A percentile compares a stretch with the other conserved stretches of the same genome.
phyloP scores from a whole-genome alignment of 208 protist species.

The Acanthamoeba divionensis region DNA sequence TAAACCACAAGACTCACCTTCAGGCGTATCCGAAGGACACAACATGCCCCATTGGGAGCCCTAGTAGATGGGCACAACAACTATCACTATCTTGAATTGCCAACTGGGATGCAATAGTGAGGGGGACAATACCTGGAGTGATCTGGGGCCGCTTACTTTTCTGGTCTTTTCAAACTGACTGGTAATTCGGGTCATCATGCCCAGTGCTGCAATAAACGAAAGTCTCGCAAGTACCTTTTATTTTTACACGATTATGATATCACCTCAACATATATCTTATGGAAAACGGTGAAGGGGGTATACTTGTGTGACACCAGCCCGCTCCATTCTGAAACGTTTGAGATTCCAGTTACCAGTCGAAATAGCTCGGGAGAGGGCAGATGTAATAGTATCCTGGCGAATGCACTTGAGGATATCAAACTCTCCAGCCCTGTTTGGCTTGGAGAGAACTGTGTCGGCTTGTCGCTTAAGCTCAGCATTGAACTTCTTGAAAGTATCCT shows the following conservation, averaged over 20 bases:
- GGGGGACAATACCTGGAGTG: conserved; percentile 58
- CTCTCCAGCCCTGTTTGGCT: conserved; percentile 84
- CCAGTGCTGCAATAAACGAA: conserved; percentile 96
- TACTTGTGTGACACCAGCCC: conserved; percentile 91
- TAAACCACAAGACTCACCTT: conserved; percentile 97
- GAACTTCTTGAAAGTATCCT: conserved; percentile 97
- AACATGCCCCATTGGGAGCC: conserved; percentile 99
- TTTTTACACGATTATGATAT: neutral
- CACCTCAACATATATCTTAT: neutral
- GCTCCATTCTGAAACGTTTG: conserved; percentile 94
- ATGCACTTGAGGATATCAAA: conserved; percentile 94
- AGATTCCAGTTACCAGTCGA: conserved; percentile 96
- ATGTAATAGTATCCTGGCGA: conserved; percentile 92
- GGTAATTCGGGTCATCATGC: conserved; percentile 98
- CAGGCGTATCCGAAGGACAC: conserved; percentile 98
- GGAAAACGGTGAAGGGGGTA: neutral
- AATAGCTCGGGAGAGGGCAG: conserved; percentile 94
- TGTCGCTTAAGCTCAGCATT: conserved; percentile 93
- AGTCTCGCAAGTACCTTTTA: conserved; percentile 93
- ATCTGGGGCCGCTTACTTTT: conserved; percentile 93
- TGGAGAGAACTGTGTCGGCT: conserved; percentile 87
- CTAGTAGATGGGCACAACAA: conserved; percentile 81
- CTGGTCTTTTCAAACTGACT: conserved; percentile 98
- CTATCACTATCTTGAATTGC: neutral
- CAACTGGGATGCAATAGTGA: neutral